phyloP scores from a whole-genome alignment of 345 rosid species.

The Geranium rotundifolium region DNA sequence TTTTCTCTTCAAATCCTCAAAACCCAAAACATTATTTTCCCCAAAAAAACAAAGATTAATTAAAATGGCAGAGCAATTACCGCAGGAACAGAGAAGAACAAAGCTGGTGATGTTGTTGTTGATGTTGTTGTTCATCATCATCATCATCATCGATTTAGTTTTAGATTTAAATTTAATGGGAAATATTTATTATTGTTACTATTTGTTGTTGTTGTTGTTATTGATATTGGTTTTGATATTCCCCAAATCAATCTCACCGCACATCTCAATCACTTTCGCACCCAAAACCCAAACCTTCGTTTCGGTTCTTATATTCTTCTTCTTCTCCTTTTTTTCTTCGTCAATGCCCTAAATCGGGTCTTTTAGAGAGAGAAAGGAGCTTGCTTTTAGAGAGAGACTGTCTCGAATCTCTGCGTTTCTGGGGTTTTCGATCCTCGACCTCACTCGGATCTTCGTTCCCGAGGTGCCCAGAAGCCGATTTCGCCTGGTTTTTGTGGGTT shows the following conservation, averaged over 20 bases:
- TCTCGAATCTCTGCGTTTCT: constrained; percentile 1
- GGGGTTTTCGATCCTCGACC: constrained; percentile 4
- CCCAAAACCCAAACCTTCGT: not conserved
- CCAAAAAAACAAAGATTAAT: too few relatives aligned
- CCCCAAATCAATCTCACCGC: constrained; percentile 39
- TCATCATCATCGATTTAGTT: not conserved
- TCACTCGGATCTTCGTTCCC: not conserved
- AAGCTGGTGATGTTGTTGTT: not conserved
- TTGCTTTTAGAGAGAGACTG: not conserved
- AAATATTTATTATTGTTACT: constrained; percentile 19
- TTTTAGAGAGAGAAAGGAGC: not conserved
- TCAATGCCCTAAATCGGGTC: constrained; percentile 16
- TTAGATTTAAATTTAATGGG: constrained; percentile 9
- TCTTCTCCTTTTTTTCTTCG: constrained; percentile 9
- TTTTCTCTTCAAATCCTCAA: too few relatives aligned
- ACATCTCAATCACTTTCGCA: constrained; percentile 43
- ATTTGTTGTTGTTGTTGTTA: constrained; percentile 8
- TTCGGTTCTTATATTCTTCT: constrained; percentile 1
- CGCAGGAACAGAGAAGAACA: not conserved
- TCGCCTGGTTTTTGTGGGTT: not conserved
- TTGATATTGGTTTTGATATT: constrained; percentile 3
- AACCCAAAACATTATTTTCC: too few relatives aligned
- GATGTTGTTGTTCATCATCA: not conserved
- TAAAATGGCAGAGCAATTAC: not conserved
- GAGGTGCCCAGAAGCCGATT: not conserved